Percentiles rank a stretch among this genome's conserved stretches.
phyloP scores from a whole-genome alignment of 495 filamentous ascomycete species.

The Talaromyces thailandensis region DNA sequence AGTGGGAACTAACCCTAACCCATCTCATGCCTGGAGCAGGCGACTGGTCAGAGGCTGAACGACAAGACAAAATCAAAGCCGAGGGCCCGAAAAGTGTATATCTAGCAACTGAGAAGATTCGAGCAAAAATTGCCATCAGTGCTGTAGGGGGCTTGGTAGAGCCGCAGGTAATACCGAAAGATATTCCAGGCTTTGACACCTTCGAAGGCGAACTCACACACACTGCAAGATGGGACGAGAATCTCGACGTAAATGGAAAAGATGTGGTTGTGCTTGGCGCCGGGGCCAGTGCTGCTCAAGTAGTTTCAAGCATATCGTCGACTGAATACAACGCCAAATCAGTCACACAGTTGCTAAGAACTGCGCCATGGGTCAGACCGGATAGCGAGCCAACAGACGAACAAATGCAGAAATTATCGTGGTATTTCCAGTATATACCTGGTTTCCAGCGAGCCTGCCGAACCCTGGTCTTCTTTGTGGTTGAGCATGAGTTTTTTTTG shows the following conservation, averaged over 20 bases:
- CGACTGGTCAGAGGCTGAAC: constrained; percentile 27
- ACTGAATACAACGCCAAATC: constrained; percentile 40
- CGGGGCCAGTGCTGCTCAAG: constrained; percentile 43
- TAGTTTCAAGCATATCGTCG: constrained; percentile 29
- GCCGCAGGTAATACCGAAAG: constrained; percentile 39
- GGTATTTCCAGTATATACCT: constrained; percentile 28
- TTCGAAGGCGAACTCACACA: constrained; percentile 47
- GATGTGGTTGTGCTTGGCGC: constrained; percentile 50
- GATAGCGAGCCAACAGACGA: constrained; percentile 17
- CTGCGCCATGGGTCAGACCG: constrained; percentile 48
- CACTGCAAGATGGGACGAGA: constrained; percentile 41
- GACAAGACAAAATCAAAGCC: constrained; percentile 17
- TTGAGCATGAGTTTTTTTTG: constrained; percentile 27
- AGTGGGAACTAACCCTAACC: constrained; percentile 46
- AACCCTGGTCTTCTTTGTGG: constrained; percentile 19
- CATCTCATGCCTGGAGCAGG: constrained; percentile 45
- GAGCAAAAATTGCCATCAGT: constrained; percentile 48
- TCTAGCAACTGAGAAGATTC: constrained; percentile 32
- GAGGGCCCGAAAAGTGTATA: constrained; percentile 30
- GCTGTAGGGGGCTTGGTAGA: constrained; percentile 47
- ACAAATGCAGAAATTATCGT: constrained; percentile 18
- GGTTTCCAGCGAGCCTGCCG: constrained; percentile 29
- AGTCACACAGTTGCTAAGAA: constrained; percentile 53
- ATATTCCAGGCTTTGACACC: constrained; percentile 42
- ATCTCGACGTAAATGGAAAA: constrained; percentile 33